Conservation (phyloP, 192 early-diverging fungal genomes). For the Rhizoclosmatium sp. region DNA sequence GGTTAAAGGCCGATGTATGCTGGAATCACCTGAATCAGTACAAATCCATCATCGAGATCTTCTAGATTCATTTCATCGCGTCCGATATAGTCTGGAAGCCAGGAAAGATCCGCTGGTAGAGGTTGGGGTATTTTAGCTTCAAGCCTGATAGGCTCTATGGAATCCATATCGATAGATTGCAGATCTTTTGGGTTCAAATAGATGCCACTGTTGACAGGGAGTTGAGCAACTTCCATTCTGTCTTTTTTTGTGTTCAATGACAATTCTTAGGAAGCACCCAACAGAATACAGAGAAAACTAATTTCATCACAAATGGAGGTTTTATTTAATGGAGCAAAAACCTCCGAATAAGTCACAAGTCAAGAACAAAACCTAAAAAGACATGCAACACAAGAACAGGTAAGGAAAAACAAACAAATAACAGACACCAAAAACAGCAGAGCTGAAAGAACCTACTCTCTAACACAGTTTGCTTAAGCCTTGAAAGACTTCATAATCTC, state of each 20-base stretch:
- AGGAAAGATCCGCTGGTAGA: constrained; percentile 12
- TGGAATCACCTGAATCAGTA: constrained; percentile 49
- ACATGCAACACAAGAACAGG: neutral
- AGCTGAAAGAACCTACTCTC: neutral
- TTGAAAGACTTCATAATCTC: constrained; percentile 49
- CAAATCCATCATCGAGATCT: constrained; percentile 52
- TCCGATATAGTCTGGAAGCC: constrained; percentile 45
- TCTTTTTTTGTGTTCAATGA: neutral
- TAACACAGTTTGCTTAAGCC: neutral
- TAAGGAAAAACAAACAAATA: constrained; percentile 11
- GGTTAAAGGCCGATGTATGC: neutral
- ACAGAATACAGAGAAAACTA: neutral
- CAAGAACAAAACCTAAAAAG: constrained; percentile 5
- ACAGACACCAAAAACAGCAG: neutral
- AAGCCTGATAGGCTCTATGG: too few species aligned
- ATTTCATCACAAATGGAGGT: neutral
- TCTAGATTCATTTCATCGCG: constrained; percentile 39
- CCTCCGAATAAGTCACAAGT: neutral
- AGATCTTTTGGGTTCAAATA: too few species aligned
- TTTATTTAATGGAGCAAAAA: neutral
- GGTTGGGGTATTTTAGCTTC: neutral
- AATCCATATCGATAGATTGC: too few species aligned
- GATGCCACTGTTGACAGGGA: neutral
- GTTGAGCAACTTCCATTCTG: neutral
- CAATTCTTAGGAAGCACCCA: neutral